Percentiles rank a stretch among this genome's conserved stretches.
Evolutionary conservation across 345 rosid species (phyloP).

Genomic region (Brassica juncea): DNA sequence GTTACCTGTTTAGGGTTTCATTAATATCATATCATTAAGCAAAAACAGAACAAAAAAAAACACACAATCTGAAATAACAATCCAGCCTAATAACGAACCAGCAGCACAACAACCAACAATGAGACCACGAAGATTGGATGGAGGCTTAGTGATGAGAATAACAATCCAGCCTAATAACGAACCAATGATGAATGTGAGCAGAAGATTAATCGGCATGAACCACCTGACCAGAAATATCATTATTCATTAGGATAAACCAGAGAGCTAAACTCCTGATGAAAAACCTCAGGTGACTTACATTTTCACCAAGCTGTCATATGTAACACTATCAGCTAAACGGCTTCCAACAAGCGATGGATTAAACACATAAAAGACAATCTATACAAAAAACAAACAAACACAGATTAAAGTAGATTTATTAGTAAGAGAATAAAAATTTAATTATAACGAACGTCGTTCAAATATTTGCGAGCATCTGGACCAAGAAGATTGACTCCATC

Average conservation of each 20-base stretch:
- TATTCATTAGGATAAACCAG: background rate
- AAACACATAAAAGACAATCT: slow-evolving; percentile 64
- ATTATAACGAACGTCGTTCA: slow-evolving; percentile 48
- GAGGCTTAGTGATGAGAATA: slow-evolving; percentile 47
- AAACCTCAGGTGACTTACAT: slow-evolving; percentile 43
- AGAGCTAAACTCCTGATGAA: background rate
- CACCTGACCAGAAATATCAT: slow-evolving; percentile 41
- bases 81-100: background rate
- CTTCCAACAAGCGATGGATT: slow-evolving; percentile 62
- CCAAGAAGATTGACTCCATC: slow-evolving; percentile 54
- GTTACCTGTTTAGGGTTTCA: slow-evolving; percentile 50
- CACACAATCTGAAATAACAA: no score
- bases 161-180: slow-evolving; percentile 51
- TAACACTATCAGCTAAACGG: slow-evolving; percentile 54
- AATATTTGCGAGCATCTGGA: slow-evolving; percentile 55
- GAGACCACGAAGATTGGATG: slow-evolving; percentile 47
- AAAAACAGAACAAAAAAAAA: background rate
- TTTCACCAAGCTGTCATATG: slow-evolving; percentile 52
- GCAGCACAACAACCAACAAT: slow-evolving; percentile 36
- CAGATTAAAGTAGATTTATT: background rate
- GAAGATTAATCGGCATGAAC: slow-evolving; percentile 65
- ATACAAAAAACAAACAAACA: background rate
- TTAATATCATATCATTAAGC: background rate
- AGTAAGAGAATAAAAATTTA: background rate
- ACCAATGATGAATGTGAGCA: slow-evolving; percentile 53